Conservation (phyloP, 2,329 filamentous ascomycete species). For the Colletotrichum chlorophyti region DNA sequence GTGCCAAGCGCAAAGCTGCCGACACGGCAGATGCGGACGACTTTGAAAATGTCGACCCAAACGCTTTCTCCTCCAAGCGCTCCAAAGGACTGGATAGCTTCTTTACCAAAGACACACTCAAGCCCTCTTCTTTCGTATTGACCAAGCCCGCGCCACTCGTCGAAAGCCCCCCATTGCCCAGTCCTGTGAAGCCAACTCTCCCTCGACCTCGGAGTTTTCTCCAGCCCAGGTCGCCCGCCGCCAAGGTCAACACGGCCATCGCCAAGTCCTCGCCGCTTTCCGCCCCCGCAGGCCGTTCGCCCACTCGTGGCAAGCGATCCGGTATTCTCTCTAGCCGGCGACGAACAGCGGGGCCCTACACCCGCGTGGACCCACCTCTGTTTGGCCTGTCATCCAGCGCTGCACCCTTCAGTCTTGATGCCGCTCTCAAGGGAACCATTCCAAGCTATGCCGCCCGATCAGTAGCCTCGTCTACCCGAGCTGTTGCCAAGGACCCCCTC, state of each 20-base stretch:
- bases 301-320: constrained; percentile 72
- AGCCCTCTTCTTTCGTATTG: constrained; percentile 55
- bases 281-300: constrained; percentile 82
- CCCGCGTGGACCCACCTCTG: constrained; percentile 74
- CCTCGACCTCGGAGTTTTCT: constrained; percentile 53
- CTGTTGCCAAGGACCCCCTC: constrained; percentile 37
- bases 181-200: constrained; percentile 28
- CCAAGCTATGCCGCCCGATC: constrained; percentile 61
- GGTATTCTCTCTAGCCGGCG: constrained; percentile 74
- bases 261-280: constrained; percentile 61
- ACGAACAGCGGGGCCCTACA: constrained; percentile 66
- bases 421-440: constrained; percentile 80
- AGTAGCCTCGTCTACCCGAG: constrained; percentile 35
- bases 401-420: constrained; percentile 83
- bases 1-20: constrained; percentile 64
- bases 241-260: constrained; percentile 51
- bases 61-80: constrained; percentile 63
- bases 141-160: constrained; percentile 47
- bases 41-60: constrained; percentile 68
- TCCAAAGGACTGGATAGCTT: constrained; percentile 56
- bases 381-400: constrained; percentile 54
- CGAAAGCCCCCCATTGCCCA: constrained; percentile 2
- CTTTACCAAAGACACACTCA: constrained; percentile 53
- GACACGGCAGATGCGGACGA: constrained; percentile 58
- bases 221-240: constrained; percentile 59